Evolutionary conservation across 805 yeast genomes (phyloP).

Genomic region (Starmerella sp.): DNA sequence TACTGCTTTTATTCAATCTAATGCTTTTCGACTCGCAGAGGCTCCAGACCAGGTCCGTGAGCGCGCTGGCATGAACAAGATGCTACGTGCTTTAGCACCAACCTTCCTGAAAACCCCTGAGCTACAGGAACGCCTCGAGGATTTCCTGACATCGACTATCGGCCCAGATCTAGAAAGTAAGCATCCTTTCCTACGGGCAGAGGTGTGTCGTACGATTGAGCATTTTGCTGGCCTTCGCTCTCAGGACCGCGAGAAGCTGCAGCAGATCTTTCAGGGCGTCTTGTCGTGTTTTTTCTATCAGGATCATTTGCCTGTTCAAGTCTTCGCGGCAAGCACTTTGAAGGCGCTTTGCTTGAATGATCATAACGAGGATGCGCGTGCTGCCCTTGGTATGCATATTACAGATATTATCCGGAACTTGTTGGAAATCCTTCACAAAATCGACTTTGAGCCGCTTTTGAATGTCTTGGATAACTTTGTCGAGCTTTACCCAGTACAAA

Average conservation of each 20-base stretch:
- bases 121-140: slow-evolving; percentile 31
- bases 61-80: slow-evolving; percentile 41
- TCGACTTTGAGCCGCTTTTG: slow-evolving; percentile 78
- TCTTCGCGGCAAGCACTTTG: slow-evolving; percentile 75
- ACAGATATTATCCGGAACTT: slow-evolving; percentile 74
- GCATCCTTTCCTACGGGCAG: slow-evolving; percentile 58
- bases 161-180: slow-evolving; percentile 53
- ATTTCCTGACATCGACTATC: slow-evolving; percentile 52
- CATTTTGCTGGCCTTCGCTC: slow-evolving; percentile 55
- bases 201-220: slow-evolving; percentile 38
- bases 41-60: slow-evolving; percentile 38
- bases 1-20: slow-evolving; percentile 18
- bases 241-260: slow-evolving; percentile 55
- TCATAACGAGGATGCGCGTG: slow-evolving; percentile 33
- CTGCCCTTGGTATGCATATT: slow-evolving; percentile 54
- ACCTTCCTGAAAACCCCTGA: slow-evolving; percentile 36
- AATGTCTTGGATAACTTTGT: slow-evolving; percentile 94
- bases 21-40: slow-evolving; percentile 14
- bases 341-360: slow-evolving; percentile 63
- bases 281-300: slow-evolving; percentile 36
- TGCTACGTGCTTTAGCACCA: slow-evolving; percentile 62
- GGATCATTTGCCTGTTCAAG: slow-evolving; percentile 54
- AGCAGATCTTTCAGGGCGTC: slow-evolving; percentile 34
- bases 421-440: slow-evolving; percentile 59
- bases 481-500: slow-evolving; percentile 72